Percentiles rank a stretch among this genome's conserved stretches.
phyloP scores from a whole-genome alignment of 2,329 filamentous ascomycete species.

The Knufia petricola region DNA sequence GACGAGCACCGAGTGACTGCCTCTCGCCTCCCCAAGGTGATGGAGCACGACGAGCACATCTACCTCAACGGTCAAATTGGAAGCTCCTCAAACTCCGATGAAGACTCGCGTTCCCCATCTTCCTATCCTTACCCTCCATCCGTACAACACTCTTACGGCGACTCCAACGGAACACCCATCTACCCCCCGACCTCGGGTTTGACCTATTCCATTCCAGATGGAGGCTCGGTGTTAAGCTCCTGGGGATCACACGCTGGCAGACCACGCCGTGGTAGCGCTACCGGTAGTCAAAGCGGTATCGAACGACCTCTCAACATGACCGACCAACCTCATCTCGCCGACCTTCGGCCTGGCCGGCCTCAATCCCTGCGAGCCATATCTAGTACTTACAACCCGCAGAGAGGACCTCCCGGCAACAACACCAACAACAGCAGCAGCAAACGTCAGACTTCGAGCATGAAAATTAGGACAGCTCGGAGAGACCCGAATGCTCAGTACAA shows the following conservation, averaged over 20 bases:
- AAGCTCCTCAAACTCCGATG: slow-evolving; percentile 27
- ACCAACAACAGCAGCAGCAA: slow-evolving; percentile 33
- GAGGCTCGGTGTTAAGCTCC: slow-evolving; percentile 25
- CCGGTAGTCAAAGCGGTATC: slow-evolving; percentile 34
- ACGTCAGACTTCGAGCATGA: slow-evolving; percentile 48
- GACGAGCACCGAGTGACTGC: not conserved
- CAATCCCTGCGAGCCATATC: slow-evolving; percentile 65
- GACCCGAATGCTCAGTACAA: slow-evolving; percentile 66
- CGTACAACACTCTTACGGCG: slow-evolving; percentile 23
- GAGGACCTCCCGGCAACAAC: slow-evolving; percentile 44
- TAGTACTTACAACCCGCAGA: slow-evolving; percentile 63
- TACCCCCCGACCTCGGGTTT: slow-evolving; percentile 23
- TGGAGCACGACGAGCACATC: slow-evolving; percentile 36
- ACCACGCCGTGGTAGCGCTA: slow-evolving; percentile 35
- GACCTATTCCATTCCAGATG: slow-evolving; percentile 17
- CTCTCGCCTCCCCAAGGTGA: slow-evolving; percentile 23
- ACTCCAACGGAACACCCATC: slow-evolving; percentile 24
- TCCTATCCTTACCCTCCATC: slow-evolving; percentile 27
- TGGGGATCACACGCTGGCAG: slow-evolving; percentile 31
- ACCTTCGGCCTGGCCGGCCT: slow-evolving; percentile 52
- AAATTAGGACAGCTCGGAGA: slow-evolving; percentile 43
- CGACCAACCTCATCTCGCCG: slow-evolving; percentile 17
- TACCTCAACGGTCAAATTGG: slow-evolving; percentile 33
- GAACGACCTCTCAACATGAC: slow-evolving; percentile 7
- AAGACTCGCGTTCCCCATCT: slow-evolving; percentile 18